Conservation (phyloP, 169 alveolate species). For the Cryptosporidium xiaoi region DNA sequence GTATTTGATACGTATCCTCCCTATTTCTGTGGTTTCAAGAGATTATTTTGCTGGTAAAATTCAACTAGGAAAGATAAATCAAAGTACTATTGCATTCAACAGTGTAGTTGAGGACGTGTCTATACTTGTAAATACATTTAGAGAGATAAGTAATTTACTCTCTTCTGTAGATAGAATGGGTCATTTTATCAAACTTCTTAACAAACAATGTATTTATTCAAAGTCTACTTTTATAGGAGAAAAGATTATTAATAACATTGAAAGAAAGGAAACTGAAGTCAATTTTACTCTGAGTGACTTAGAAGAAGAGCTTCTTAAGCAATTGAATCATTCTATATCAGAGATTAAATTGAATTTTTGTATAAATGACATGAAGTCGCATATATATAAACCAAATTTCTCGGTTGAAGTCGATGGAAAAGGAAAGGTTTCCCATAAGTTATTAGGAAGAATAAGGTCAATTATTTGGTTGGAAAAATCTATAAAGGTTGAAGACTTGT, state of each 20-base stretch:
- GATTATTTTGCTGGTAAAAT: conserved; percentile 64
- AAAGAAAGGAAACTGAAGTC: neutral
- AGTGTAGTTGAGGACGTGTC: conserved; percentile 58
- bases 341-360: conserved; percentile 26
- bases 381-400: neutral
- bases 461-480: conserved; percentile 41
- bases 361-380: conserved; percentile 4
- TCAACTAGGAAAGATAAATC: conserved; percentile 62
- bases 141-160: conserved; percentile 53
- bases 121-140: conserved; percentile 69
- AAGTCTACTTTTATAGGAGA: conserved; percentile 27
- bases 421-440: neutral
- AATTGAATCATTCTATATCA: neutral
- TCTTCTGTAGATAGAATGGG: conserved; percentile 72
- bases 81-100: conserved; percentile 61
- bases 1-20: conserved; percentile 62
- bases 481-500: conserved; percentile 20
- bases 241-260: neutral
- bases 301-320: conserved; percentile 18
- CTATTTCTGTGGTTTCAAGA: conserved; percentile 59
- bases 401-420: neutral
- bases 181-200: conserved; percentile 49
- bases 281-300: neutral
- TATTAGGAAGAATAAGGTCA: conserved; percentile 55
- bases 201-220: conserved; percentile 29